A percentile compares a stretch with the other conserved stretches of the same genome.
phyloP scores from a whole-genome alignment of 2,329 filamentous ascomycete genomes.

The Pyrenophora tritici-repentis region DNA sequence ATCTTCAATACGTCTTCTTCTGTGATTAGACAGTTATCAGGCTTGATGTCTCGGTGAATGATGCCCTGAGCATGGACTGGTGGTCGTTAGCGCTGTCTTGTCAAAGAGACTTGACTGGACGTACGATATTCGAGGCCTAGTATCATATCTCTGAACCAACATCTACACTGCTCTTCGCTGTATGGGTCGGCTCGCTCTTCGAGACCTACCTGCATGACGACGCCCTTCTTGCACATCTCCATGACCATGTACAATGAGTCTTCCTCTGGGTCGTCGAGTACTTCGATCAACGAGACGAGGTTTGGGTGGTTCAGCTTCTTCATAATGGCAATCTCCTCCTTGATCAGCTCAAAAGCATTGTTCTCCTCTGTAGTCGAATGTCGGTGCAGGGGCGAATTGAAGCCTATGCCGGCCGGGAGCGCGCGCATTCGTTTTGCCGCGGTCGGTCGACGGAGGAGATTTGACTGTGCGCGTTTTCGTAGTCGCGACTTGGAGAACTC shows the following conservation, averaged over 20 bases:
- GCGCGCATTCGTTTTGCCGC: conserved; percentile 59
- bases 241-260: conserved; percentile 98
- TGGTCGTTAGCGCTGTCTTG: conserved; percentile 22
- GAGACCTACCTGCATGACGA: conserved; percentile 94
- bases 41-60: conserved; percentile 96
- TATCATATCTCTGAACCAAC: conserved; percentile 94
- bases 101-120: conserved; percentile 40
- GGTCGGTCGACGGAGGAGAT: conserved; percentile 73
- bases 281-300: conserved; percentile 89
- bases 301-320: conserved; percentile 97
- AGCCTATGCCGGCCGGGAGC: conserved; percentile 58
- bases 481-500: conserved; percentile 94
- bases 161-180: conserved; percentile 77
- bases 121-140: conserved; percentile 89
- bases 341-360: conserved; percentile 82
- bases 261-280: conserved; percentile 91
- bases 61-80: conserved; percentile 90
- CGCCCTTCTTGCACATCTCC: conserved; percentile 98
- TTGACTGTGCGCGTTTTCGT: conserved; percentile 86
- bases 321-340: conserved; percentile 98
- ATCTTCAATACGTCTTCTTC: conserved; percentile 94
- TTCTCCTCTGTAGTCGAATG: conserved; percentile 64
- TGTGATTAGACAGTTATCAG: conserved; percentile 90
- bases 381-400: conserved; percentile 68
- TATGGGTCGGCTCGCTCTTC: conserved; percentile 83